A percentile compares a stretch with the other conserved stretches of the same genome.
Evolutionary conservation across 805 yeast species (phyloP).

Genomic region (Candida oleophila): DNA sequence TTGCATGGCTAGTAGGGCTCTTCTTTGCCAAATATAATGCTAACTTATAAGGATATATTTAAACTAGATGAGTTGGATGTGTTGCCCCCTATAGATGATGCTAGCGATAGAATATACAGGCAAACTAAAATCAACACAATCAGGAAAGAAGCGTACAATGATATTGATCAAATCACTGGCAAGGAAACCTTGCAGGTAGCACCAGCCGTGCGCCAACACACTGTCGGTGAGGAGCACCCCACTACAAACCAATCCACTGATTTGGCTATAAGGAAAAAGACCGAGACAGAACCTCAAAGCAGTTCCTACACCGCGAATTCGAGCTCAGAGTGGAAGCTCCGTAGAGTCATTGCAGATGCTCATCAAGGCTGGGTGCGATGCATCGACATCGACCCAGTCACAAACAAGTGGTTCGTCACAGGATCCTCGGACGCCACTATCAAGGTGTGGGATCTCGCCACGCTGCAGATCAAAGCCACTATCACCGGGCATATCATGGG

Average conservation of each 20-base stretch:
- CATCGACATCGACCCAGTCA: constrained; percentile 74
- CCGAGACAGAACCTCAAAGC: too few relatives aligned
- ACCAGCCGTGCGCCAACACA: too few relatives aligned
- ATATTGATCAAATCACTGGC: too few relatives aligned
- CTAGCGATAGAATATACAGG: constrained; percentile 32
- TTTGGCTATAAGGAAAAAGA: not conserved
- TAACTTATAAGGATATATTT: constrained; percentile 11
- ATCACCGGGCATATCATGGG: constrained; percentile 91
- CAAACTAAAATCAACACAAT: not conserved
- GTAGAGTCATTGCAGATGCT: constrained; percentile 72
- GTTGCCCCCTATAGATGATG: not conserved
- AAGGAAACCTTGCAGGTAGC: too few relatives aligned
- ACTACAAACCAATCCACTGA: not conserved
- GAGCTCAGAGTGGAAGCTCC: constrained; percentile 55
- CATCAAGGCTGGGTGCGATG: constrained; percentile 92
- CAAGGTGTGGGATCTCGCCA: constrained; percentile 86
- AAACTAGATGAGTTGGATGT: constrained; percentile 2
- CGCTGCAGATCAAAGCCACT: constrained; percentile 67
- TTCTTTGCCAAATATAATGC: constrained; percentile 6
- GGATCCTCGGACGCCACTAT: constrained; percentile 89
- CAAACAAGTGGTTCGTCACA: constrained; percentile 86
- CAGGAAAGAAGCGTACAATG: not conserved
- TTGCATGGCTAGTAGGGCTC: not conserved
- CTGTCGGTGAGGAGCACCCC: too few relatives aligned
- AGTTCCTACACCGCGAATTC: too few relatives aligned